Conservation (phyloP, 2,329 filamentous ascomycete genomes). For the Mariannaea elegans region DNA sequence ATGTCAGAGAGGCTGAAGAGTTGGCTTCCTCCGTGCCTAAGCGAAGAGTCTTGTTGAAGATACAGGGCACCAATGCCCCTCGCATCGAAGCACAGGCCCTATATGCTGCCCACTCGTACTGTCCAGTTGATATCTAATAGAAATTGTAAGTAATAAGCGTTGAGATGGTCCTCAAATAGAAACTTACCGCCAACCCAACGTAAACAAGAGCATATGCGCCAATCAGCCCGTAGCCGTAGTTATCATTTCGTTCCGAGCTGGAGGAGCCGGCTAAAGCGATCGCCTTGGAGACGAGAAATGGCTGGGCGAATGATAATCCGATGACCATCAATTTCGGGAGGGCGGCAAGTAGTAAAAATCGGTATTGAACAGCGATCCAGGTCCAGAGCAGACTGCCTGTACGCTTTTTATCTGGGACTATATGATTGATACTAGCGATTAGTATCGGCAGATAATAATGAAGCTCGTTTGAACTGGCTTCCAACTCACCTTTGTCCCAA, state of each 20-base stretch:
- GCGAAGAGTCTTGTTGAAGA: background rate
- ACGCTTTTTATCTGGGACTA: background rate
- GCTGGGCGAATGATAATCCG: background rate
- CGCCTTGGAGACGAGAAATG: background rate
- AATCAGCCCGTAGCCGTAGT: background rate
- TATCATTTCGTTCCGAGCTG: background rate
- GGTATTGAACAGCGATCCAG: background rate
- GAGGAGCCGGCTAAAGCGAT: background rate
- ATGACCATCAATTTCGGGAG: background rate
- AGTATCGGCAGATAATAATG: background rate
- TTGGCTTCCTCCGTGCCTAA: background rate
- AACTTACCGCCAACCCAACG: background rate
- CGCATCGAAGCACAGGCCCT: background rate
- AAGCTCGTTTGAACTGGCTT: no score
- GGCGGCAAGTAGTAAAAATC: background rate
- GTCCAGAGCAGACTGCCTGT: background rate
- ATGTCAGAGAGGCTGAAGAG: background rate
- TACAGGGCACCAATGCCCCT: background rate
- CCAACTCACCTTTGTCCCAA: background rate
- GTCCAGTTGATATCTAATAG: background rate
- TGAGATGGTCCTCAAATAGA: background rate
- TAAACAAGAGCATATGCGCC: background rate
- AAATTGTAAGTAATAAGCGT: background rate
- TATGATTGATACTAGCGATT: background rate
- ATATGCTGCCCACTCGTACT: background rate